These are phyloP conservation scores for Ophiocordyceps camponoti-leonardi DNA, from an alignment of 2,329 filamentous ascomycete species.

Conservation along the genomic window DNA sequence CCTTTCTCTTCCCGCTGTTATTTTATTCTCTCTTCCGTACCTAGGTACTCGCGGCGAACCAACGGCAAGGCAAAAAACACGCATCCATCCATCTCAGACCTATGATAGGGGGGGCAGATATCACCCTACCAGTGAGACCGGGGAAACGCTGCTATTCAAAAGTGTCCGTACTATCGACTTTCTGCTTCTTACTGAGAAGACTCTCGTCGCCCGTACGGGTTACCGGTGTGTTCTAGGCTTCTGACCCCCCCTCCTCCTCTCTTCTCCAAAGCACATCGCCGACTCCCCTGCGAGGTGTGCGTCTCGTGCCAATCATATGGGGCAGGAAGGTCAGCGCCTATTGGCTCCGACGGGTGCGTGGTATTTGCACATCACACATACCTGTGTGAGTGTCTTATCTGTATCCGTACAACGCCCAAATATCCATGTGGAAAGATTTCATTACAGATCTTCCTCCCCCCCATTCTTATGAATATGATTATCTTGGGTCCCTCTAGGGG, in stretches of 20 bases:
- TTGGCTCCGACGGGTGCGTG: background rate
- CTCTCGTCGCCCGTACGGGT: background rate
- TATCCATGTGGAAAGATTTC: too few species aligned
- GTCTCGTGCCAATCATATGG: background rate
- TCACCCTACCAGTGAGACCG: too few species aligned
- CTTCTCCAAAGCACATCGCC: background rate
- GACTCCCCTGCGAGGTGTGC: background rate
- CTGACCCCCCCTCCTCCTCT: too few species aligned
- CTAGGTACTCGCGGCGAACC: background rate
- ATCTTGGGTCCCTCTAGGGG: too few species aligned
- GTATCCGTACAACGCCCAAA: too few species aligned
- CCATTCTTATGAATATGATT: too few species aligned
- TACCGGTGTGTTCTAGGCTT: background rate
- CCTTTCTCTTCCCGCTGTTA: background rate
- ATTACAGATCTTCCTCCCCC: too few species aligned
- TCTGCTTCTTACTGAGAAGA: background rate
- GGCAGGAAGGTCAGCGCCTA: background rate
- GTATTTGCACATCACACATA: too few species aligned
- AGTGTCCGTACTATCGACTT: background rate
- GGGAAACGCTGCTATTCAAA: too few species aligned
- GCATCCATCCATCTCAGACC: too few species aligned
- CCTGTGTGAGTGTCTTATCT: too few species aligned
- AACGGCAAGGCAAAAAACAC: background rate
- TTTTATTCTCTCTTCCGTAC: background rate
- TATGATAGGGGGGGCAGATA: too few species aligned